phyloP scores from a whole-genome alignment of 495 filamentous ascomycete genomes.

The Saxispiralis lemnorum region DNA sequence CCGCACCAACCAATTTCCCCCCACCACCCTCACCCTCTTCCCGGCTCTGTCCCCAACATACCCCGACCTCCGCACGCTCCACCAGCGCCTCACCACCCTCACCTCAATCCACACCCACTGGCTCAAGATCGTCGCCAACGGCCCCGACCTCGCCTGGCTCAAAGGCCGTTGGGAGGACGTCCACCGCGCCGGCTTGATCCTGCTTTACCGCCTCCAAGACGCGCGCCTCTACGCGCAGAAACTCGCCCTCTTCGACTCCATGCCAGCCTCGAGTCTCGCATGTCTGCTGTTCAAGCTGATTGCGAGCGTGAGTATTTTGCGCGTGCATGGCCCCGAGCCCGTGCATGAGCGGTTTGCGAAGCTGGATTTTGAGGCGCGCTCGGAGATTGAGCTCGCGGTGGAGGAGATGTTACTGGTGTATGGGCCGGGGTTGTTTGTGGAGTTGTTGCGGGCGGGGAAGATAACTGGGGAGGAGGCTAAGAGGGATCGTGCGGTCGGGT shows the following conservation, averaged over 20 bases:
- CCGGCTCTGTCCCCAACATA: background rate
- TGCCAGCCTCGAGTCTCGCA: conserved; percentile 3
- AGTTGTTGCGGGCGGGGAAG: background rate
- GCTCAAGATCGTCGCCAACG: background rate
- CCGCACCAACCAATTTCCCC: background rate
- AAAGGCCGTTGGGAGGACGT: conserved; percentile 3
- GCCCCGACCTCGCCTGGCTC: background rate
- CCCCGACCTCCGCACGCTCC: background rate
- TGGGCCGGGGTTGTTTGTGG: conserved; percentile 1
- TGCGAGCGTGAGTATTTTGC: background rate
- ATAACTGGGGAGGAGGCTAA: background rate
- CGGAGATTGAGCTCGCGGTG: conserved; percentile 3
- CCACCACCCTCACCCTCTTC: conserved; percentile 1
- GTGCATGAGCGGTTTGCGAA: background rate
- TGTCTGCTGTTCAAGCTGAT: conserved; percentile 5
- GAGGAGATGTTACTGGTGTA: conserved; percentile 7
- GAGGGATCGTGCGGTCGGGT: background rate
- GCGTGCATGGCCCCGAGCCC: conserved; percentile 2
- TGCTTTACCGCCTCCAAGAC: conserved; percentile 9
- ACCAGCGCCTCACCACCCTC: conserved; percentile 1
- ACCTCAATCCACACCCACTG: background rate
- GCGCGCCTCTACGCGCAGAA: background rate
- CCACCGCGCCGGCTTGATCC: conserved; percentile 4
- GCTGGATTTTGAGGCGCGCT: background rate
- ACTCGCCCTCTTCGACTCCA: background rate